phyloP scores from a whole-genome alignment of 2,329 filamentous ascomycete genomes.

The Penicillium freii region DNA sequence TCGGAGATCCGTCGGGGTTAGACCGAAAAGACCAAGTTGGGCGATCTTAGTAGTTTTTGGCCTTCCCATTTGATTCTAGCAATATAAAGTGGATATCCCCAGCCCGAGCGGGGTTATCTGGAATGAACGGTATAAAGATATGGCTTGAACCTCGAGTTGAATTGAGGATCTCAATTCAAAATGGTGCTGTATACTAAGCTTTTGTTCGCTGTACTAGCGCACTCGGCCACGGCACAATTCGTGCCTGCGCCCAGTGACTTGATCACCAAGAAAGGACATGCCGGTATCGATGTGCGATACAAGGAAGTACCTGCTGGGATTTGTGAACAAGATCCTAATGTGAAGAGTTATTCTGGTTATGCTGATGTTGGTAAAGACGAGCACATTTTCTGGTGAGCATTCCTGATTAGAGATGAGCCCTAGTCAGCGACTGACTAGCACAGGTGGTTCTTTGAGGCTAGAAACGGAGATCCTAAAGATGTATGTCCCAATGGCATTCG shows the following conservation, averaged over 20 bases:
- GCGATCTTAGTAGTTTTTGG: slow-evolving; percentile 4
- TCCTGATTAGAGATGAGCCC: not conserved
- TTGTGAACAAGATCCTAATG: slow-evolving; percentile 21
- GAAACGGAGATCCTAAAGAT: slow-evolving; percentile 1
- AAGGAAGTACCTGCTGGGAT: slow-evolving; percentile 21
- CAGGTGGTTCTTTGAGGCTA: slow-evolving; percentile 4
- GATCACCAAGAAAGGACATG: slow-evolving; percentile 1
- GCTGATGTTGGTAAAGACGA: slow-evolving; percentile 21
- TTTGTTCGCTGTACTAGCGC: not conserved
- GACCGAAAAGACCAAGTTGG: too few species aligned
- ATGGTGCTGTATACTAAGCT: not conserved
- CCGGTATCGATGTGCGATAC: slow-evolving; percentile 18
- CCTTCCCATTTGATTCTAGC: not conserved
- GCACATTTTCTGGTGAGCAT: slow-evolving; percentile 21
- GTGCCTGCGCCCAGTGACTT: not conserved
- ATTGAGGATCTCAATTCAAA: not conserved
- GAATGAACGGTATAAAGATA: not conserved
- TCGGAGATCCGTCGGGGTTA: slow-evolving; percentile 1
- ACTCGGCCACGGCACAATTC: not conserved
- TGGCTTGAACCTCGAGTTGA: not conserved
- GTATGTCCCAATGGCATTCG: not conserved
- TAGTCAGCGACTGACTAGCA: not conserved
- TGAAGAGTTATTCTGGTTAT: slow-evolving; percentile 24
- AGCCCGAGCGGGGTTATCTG: not conserved
- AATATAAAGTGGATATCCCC: not conserved